Base-by-base conservation (phyloP, 2,329 filamentous ascomycete species). In the Fusarium odoratissimum region DNA sequence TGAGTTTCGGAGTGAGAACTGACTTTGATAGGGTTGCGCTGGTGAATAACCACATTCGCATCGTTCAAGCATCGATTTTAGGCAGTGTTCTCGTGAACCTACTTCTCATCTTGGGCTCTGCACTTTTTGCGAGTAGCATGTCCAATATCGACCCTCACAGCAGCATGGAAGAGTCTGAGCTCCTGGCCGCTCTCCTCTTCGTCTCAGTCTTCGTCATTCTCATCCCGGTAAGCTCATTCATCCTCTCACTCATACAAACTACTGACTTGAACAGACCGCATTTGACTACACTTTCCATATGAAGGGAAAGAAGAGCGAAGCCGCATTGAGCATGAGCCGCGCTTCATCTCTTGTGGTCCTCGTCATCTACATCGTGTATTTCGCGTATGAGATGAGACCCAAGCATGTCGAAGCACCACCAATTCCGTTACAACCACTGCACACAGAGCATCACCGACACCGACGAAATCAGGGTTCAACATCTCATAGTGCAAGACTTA, bases 71-170 rank as follows among this genome's bases (percentile, higher is more conserved):
- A 11, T 93, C 92, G 0, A 84, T 95, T 44, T 84, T 95, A 21
- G 93, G 92, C 25, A 94, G 92, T 3, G 93, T 95, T 62, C 83
- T 95, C n/a, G 91, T 93, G 61, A 95, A 95, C 76, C 80, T 95
- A 51, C 84, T 95, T 8, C 85, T 94, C 44, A 94, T 94, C 72
- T 84, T 95, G 54, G 92, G 93, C 69, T 93, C 93, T 88, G 91
- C 91, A 40, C 92, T 95, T 73, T 81, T 94, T 4, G 83, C 92
- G 10, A 92, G 91, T 70, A 92, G 91, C 56, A 84, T 93, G 40
- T 88, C 90, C 55, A 92, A 89, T 77, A 87, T 89, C 74, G 91
- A 94, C 79, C 91, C 92, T 76, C 81, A 83, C 16, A 77, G 78
- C 61, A 79, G 79, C 60, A 71, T 75, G 11, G 74, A 77, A 8